Percentiles rank a stretch among this genome's conserved stretches.
Evolutionary conservation across 78 protist genomes (phyloP).

Genomic region (Dictyostelium firmibasis): DNA sequence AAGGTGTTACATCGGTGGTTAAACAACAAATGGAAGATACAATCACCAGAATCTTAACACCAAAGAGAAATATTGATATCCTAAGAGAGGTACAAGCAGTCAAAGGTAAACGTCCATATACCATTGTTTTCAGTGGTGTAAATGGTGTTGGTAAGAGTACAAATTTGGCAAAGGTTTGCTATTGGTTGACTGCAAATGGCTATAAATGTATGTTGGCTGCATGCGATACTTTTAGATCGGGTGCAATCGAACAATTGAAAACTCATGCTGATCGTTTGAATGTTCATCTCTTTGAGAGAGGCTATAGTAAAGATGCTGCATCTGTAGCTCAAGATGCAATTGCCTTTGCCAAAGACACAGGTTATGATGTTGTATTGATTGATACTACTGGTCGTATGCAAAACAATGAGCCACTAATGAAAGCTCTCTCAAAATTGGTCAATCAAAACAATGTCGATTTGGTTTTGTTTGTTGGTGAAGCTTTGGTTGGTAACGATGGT

Average conservation of each 20-base stretch:
- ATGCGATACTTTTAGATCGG: constrained; percentile 99
- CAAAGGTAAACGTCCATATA: constrained; percentile 81
- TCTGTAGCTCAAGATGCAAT: constrained; percentile 94
- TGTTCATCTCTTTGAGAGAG: constrained; percentile 88
- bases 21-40: constrained; percentile 82
- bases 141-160: constrained; percentile 98
- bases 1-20: constrained; percentile 54
- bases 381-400: constrained; percentile 99
- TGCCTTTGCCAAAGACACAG: constrained; percentile 59
- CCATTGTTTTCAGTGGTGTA: constrained; percentile 93
- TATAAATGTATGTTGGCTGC: constrained; percentile 96
- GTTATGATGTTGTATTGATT: constrained; percentile 94
- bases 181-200: constrained; percentile 89
- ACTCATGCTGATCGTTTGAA: constrained; percentile 90
- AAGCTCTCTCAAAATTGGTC: constrained; percentile 94
- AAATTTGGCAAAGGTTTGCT: constrained; percentile 93
- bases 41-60: constrained; percentile 96
- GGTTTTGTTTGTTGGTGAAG: constrained; percentile 99
- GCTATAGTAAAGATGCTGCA: constrained; percentile 97
- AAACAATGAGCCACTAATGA: constrained; percentile 98
- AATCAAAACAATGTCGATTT: constrained; percentile 93
- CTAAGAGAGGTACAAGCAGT: constrained; percentile 83
- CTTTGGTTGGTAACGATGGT: constrained; percentile 99
- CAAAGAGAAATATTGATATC: constrained; percentile 88
- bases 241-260: constrained; percentile 98